Evolutionary conservation across 2,329 filamentous ascomycete genomes (phyloP).

Genomic region (Curvularia verruculosa): DNA sequence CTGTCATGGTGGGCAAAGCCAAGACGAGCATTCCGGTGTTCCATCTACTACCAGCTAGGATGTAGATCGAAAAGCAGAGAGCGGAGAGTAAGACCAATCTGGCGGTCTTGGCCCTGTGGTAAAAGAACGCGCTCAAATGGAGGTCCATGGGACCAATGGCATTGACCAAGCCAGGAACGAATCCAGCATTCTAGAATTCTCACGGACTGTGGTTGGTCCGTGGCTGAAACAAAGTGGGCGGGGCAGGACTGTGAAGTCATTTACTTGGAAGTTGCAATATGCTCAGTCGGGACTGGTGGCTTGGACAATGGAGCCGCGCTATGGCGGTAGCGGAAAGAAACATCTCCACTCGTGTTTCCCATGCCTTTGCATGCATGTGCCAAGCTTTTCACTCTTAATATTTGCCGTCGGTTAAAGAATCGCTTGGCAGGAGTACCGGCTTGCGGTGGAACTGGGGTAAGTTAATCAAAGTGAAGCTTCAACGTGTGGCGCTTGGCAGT

Average conservation of each 20-base stretch:
- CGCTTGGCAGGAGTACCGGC: conserved; percentile 20
- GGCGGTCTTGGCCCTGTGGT: conserved; percentile 22
- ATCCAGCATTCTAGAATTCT: background rate
- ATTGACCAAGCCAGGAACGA: background rate
- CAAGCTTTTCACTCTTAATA: conserved; percentile 24
- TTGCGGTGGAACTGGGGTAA: conserved; percentile 9
- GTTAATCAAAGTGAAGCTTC: conserved; percentile 19
- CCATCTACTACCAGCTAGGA: conserved; percentile 27
- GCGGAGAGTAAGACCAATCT: conserved; percentile 24
- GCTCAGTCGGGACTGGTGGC: conserved; percentile 22
- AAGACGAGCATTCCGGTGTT: conserved; percentile 21
- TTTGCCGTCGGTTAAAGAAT: conserved; percentile 28
- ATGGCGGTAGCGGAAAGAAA: conserved; percentile 14
- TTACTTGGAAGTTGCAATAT: conserved; percentile 34
- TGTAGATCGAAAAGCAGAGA: conserved; percentile 22
- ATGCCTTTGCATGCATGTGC: conserved; percentile 17
- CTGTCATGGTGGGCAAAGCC: conserved; percentile 16
- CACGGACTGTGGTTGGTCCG: conserved; percentile 19
- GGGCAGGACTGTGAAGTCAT: conserved; percentile 28
- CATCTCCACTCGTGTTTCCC: conserved; percentile 5
- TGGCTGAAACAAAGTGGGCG: conserved; percentile 27
- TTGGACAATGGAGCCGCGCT: conserved; percentile 14
- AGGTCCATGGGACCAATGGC: background rate
- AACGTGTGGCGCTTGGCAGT: conserved; percentile 15
- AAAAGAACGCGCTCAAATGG: conserved; percentile 4